Conservation (phyloP, 441 rosid species). For the Bocquillonia castaneifolia region DNA sequence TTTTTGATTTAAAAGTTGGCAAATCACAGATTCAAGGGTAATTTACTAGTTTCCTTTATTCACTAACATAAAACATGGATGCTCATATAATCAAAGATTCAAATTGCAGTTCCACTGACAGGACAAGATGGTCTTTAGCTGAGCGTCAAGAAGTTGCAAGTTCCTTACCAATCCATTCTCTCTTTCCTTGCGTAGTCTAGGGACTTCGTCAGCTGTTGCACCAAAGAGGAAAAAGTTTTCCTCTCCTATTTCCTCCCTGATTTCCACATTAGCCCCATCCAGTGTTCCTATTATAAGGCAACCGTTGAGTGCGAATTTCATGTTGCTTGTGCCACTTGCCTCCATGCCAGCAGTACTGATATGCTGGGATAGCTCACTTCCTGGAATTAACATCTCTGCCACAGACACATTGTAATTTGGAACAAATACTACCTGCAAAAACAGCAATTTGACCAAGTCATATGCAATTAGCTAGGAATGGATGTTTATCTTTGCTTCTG, state of each 20-base stretch:
- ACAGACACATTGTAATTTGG: constrained; percentile 95
- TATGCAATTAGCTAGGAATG: neutral
- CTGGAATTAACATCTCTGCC: constrained; percentile 90
- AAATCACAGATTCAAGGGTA: neutral
- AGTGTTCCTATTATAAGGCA: constrained; percentile 93
- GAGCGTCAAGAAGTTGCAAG: neutral
- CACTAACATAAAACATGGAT: neutral
- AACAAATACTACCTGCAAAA: constrained; percentile 78
- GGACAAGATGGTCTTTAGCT: neutral
- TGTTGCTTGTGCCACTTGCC: constrained; percentile 99
- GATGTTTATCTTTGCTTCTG: neutral
- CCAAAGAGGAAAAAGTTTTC: constrained; percentile 92
- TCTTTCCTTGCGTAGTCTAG: constrained; percentile 73
- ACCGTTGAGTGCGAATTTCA: constrained; percentile 91
- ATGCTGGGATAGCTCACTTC: constrained; percentile 95
- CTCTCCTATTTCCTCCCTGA: constrained; percentile 81
- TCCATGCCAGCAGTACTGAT: constrained; percentile 99
- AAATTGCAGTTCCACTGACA: neutral
- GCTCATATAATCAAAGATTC: neutral
- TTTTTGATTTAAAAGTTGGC: neutral
- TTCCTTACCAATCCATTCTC: constrained; percentile 66
- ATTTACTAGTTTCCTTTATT: neutral
- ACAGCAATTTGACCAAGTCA: neutral
- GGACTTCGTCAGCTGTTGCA: constrained; percentile 83
- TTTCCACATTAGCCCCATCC: constrained; percentile 96